Percentiles rank a stretch among this genome's conserved stretches.
phyloP scores from a whole-genome alignment of 768 basidiomycete species.

The Crassisporium funariophilum region DNA sequence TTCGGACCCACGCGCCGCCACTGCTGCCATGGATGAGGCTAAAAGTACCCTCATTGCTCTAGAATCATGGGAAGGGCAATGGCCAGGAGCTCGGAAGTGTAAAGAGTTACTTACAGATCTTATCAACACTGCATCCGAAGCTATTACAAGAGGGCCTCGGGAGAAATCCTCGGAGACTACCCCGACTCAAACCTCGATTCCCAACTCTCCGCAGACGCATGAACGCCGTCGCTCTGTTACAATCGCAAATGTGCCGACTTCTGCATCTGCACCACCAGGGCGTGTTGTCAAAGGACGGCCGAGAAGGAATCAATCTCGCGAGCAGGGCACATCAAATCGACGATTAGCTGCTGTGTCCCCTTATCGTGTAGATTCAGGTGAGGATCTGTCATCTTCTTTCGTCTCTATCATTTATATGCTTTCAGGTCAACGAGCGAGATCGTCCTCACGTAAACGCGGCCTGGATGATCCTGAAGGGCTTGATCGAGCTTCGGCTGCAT shows the following conservation, averaged over 20 bases:
- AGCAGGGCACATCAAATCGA: conserved; percentile 51
- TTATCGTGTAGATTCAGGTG: conserved; percentile 67
- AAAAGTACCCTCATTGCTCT: conserved; percentile 69
- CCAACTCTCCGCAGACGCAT: not conserved
- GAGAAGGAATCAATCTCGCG: conserved; percentile 60
- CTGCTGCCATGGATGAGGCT: conserved; percentile 81
- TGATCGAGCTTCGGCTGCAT: conserved; percentile 44
- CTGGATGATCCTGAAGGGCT: conserved; percentile 63
- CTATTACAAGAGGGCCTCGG: conserved; percentile 47
- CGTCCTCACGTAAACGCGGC: conserved; percentile 73
- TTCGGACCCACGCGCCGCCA: conserved; percentile 61
- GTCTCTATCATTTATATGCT: conserved; percentile 11
- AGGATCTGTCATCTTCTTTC: conserved; percentile 3
- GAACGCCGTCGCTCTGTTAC: conserved; percentile 1
- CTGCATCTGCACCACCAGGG: conserved; percentile 34
- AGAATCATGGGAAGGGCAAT: conserved; percentile 80
- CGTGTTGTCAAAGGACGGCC: conserved; percentile 53
- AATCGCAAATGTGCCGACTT: conserved; percentile 4
- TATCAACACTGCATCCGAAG: conserved; percentile 68
- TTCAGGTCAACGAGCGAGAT: conserved; percentile 64
- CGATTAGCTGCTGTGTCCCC: conserved; percentile 62
- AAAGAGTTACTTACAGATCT: conserved; percentile 77
- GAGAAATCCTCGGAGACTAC: conserved; percentile 24
- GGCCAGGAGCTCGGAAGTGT: conserved; percentile 89
- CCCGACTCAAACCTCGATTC: conserved; percentile 20